Conservation (phyloP, 805 yeast genomes). For the Pichia exigua region DNA sequence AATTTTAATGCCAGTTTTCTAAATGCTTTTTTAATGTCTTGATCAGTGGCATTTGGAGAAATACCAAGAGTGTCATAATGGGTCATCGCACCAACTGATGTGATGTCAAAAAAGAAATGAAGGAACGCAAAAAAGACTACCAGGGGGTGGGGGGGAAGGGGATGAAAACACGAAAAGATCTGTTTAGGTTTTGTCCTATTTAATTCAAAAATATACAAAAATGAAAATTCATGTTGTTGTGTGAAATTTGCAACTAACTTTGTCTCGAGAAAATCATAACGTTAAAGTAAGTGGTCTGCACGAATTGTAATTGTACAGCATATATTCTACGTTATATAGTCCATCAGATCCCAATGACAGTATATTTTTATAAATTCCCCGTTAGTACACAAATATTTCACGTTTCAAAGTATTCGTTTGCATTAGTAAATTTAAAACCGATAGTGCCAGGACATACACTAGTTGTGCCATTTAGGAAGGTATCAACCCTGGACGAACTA, state of each 20-base stretch:
- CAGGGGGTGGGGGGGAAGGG: not conserved
- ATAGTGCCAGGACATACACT: slow-evolving; percentile 90
- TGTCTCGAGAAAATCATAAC: too few relatives aligned
- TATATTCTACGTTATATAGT: too few relatives aligned
- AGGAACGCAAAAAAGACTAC: too few relatives aligned
- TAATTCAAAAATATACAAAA: too few relatives aligned
- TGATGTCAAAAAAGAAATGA: not conserved
- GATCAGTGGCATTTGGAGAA: slow-evolving; percentile 40
- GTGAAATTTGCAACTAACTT: too few relatives aligned
- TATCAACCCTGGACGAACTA: slow-evolving; percentile 60
- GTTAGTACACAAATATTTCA: slow-evolving; percentile 53
- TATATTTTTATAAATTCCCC: slow-evolving; percentile 44
- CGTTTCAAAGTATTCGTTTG: slow-evolving; percentile 61
- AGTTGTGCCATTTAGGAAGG: slow-evolving; percentile 73
- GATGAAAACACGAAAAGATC: too few relatives aligned
- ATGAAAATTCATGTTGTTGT: too few relatives aligned
- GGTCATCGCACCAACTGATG: slow-evolving; percentile 19
- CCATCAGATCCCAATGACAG: slow-evolving; percentile 4
- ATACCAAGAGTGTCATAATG: slow-evolving; percentile 61
- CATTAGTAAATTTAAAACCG: slow-evolving; percentile 87
- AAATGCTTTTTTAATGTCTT: slow-evolving; percentile 71
- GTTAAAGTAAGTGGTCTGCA: too few relatives aligned
- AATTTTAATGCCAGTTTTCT: slow-evolving; percentile 61
- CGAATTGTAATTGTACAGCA: too few relatives aligned
- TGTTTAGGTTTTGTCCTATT: too few relatives aligned